phyloP scores from a whole-genome alignment of 2,329 filamentous ascomycete genomes.

The Gliomastix tumulicola region DNA sequence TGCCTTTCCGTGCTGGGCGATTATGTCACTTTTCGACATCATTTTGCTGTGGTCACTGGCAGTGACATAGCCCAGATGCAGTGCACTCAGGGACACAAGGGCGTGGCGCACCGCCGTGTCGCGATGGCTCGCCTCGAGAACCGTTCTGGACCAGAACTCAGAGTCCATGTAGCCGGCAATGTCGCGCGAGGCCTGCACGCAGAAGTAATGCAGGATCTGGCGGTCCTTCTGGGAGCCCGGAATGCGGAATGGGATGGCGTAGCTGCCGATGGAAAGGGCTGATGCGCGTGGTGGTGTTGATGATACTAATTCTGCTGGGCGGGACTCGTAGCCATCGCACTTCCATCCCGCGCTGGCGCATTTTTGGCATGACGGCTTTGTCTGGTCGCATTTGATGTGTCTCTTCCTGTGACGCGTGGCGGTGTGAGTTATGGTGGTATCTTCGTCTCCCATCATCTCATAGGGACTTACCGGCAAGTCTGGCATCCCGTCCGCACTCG shows the following conservation, averaged over 20 bases:
- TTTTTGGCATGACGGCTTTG: not conserved
- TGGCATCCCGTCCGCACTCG: no score
- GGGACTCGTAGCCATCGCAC: not conserved
- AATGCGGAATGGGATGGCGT: conserved; percentile 9
- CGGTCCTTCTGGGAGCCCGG: conserved; percentile 9
- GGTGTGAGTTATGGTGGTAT: no score
- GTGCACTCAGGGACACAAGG: conserved; percentile 7
- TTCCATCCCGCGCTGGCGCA: not conserved
- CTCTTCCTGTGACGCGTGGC: no score
- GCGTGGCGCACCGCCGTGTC: conserved; percentile 7
- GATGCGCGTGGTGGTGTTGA: no score
- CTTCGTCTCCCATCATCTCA: no score
- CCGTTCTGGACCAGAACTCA: conserved; percentile 7
- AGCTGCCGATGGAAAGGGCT: conserved; percentile 1
- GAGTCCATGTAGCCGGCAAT: conserved; percentile 6
- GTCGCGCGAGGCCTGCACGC: conserved; percentile 5
- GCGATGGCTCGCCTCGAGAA: conserved; percentile 6
- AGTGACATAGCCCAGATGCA: conserved; percentile 4
- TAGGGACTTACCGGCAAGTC: no score
- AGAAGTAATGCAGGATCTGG: conserved; percentile 9
- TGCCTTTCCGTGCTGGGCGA: not conserved
- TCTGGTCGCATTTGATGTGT: not conserved
- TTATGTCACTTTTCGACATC: not conserved
- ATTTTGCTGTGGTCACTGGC: not conserved
- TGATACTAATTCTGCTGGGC: no score